Evolutionary conservation across 1,139 yeast genomes (phyloP), one percentile per base, ranked within the genome.

Genomic region (Debaryomyces singareniensis): DNA sequence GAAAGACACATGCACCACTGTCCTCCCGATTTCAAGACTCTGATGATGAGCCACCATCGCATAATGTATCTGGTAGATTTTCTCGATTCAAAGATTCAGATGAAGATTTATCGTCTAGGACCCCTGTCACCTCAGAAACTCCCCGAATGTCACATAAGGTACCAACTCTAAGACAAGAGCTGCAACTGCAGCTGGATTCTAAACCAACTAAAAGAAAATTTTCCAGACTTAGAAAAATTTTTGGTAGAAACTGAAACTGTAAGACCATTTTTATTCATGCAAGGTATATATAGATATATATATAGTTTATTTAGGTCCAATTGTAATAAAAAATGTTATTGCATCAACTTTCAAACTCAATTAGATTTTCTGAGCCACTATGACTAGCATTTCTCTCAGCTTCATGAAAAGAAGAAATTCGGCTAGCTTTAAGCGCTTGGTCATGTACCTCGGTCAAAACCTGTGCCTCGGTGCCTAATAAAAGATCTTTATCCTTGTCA

Each of bases 21-120:
- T n/a, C n/a, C n/a, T 7, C 21, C 21, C 7, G 21, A 18, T 7
- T 18, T 18, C 9, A 7, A 18, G 21, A 18, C n/a, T 18, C 21
- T 18, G 21, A 18, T n/a, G 21, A 18, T 18, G 21, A 18, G 21
- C n/a, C 29, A 31, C 18, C 21, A 23, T 23, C 12, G 11, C 25
- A 23, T 12, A 9, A 9, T 11, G 25, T 6, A 23, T 23, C 13
- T 7, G 13, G 25, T 9, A 9, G 13, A 13, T 53, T 46, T 23
- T 75, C 84, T 1, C 60, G 83, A 40, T 68, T 75, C 35, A 60
- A 58, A 5, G 82, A 77, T 46, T 75, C 82, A 9, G 82, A 76
- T 24, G 68, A 59, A 5, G 71, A 58, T 18, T 18, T 18, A 18
- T n/a, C 21, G n/a, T n/a, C n/a, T n/a, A n/a, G n/a, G n/a, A n/a